Base-by-base conservation (phyloP, 257 asterid genomes). In the Penstemon eatonii region DNA sequence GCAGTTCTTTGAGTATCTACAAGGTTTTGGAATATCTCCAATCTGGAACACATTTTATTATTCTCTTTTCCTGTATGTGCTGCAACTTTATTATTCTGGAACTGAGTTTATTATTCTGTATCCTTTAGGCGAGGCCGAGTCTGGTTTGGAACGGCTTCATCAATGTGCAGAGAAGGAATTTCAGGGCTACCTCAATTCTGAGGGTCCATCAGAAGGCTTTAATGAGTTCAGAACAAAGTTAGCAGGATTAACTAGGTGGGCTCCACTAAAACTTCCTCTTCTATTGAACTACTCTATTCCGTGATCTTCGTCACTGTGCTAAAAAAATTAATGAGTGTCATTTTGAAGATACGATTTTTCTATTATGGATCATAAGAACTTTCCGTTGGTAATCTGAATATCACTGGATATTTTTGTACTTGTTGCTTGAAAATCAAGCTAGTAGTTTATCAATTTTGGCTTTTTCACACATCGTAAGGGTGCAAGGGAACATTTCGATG, bases 141-240 rank as follows among this genome's bases (percentile, higher is more conserved):
- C 95, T 50, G 97, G 96, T 46, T 78, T 92, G 83, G 97, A 90
- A 77, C 79, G 96, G 74, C 98, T 92, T 63, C 98, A 92, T 74
- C 96, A 87, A 73, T 92, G 98, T 73, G 95, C 95, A 1, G 98
- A 92, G 84, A 86, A 92, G 83, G 96, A 92, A 72, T 84, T 89
- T 47, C 90, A 81, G 73, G 86, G 70, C 8, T 88, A 72, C 80
- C 91, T 92, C 69, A 78, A 81, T 63, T 82, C 89, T 52, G 88
- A 86, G 68, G 86, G 95, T 70, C 88, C 91, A 57, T 80, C 89
- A 1, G 78, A 68, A 57, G 95, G 87, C 15, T 93, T 90, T 71
- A 88, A 77, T 70, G 97, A 83, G 56, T 93, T 90, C 73, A 87
- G 95, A 36, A 90, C 90, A 60, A 93, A 86, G 89, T 76, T 92